These are phyloP conservation scores for Orbilia brochopaga DNA, from an alignment of 2,329 filamentous ascomycete species.

Conservation along the genomic window DNA sequence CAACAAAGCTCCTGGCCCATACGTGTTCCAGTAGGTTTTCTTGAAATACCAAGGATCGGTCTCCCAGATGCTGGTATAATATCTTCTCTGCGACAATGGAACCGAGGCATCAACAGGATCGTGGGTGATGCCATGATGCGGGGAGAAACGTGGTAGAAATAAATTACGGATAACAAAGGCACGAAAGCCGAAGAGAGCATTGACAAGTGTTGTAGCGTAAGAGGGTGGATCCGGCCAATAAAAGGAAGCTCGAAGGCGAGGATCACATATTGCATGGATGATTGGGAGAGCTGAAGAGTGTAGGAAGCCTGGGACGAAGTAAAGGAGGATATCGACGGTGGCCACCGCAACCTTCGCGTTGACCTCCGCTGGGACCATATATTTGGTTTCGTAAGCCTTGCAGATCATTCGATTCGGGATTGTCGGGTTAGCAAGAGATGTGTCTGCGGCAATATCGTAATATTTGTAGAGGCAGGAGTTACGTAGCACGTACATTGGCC, in stretches of 20 bases:
- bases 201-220: constrained; percentile 59
- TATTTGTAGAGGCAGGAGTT: neutral
- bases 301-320: constrained; percentile 61
- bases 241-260: constrained; percentile 13
- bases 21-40: constrained; percentile 68
- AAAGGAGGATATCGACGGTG: constrained; percentile 68
- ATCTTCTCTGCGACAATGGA: constrained; percentile 57
- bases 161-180: constrained; percentile 67
- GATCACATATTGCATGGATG: constrained; percentile 67
- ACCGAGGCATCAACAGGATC: constrained; percentile 63
- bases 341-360: constrained; percentile 65
- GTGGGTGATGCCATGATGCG: constrained; percentile 59
- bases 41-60: constrained; percentile 71
- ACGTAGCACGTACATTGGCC: constrained; percentile 57
- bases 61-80: constrained; percentile 64
- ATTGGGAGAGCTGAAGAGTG: constrained; percentile 60
- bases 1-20: constrained; percentile 66
- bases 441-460: too few relatives aligned
- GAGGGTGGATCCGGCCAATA: constrained; percentile 28
- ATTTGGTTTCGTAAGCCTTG: constrained; percentile 64
- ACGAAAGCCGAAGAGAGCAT: constrained; percentile 63
- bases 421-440: constrained; percentile 59
- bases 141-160: constrained; percentile 64
- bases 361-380: constrained; percentile 65
- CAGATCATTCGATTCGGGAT: neutral